phyloP scores from a whole-genome alignment of 2,329 filamentous ascomycete species.

The Cryoendolithus antarcticus region DNA sequence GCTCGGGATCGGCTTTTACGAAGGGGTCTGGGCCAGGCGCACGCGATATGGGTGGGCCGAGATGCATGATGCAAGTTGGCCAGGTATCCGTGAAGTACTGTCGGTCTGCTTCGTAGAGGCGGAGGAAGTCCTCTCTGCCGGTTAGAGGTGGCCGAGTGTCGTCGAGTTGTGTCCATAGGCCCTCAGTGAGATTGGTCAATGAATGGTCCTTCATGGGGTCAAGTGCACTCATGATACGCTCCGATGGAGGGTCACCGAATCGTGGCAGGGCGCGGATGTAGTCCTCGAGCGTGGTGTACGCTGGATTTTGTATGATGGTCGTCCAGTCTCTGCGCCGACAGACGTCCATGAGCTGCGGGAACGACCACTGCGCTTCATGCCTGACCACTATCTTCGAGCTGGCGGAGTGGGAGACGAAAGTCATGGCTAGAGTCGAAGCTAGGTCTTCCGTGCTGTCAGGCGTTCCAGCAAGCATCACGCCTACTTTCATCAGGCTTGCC shows the following conservation, averaged over 20 bases:
- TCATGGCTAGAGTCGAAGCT: slow-evolving; percentile 26
- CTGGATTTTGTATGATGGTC: slow-evolving; percentile 26
- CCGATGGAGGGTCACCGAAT: slow-evolving; percentile 27
- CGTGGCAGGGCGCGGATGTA: slow-evolving; percentile 33
- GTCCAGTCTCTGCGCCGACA: slow-evolving; percentile 25
- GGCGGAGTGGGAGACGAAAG: slow-evolving; percentile 31
- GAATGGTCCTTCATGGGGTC: slow-evolving; percentile 32
- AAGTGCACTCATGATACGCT: slow-evolving; percentile 28
- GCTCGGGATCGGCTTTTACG: background rate
- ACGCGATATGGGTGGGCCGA: slow-evolving; percentile 15
- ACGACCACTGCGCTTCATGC: slow-evolving; percentile 40
- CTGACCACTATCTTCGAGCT: slow-evolving; percentile 41
- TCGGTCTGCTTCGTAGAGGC: slow-evolving; percentile 21
- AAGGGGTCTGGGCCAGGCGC: background rate
- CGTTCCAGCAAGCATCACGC: slow-evolving; percentile 29
- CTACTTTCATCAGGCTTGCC: slow-evolving; percentile 36
- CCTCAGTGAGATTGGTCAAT: slow-evolving; percentile 33
- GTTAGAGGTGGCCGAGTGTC: slow-evolving; percentile 27
- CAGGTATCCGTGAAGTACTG: background rate
- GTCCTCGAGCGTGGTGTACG: slow-evolving; percentile 30
- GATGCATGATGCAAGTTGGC: slow-evolving; percentile 20
- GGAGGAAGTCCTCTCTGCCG: slow-evolving; percentile 28
- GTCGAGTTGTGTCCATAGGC: slow-evolving; percentile 32
- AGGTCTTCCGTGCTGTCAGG: slow-evolving; percentile 26
- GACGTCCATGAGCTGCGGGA: slow-evolving; percentile 32